phyloP scores from a whole-genome alignment of 2,329 filamentous ascomycete genomes.

The Ceratocystis albifundus region DNA sequence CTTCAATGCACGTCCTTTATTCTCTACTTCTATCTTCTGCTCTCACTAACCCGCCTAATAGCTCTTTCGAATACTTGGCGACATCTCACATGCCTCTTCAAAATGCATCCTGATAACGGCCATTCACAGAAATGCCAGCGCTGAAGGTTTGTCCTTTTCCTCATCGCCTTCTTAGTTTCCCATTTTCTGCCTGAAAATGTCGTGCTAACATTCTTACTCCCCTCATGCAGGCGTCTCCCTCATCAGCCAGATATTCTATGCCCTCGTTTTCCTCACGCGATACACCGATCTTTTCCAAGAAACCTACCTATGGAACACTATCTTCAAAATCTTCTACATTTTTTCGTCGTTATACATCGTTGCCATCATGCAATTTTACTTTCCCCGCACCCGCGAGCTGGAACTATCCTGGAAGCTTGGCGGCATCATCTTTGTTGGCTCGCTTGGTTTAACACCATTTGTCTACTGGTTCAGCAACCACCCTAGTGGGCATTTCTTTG shows the following conservation, averaged over 20 bases:
- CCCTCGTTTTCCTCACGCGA: constrained; percentile 70
- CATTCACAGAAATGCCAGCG: constrained; percentile 77
- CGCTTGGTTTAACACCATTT: constrained; percentile 58
- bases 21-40: neutral
- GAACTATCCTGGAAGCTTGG: constrained; percentile 93
- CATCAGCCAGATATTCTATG: constrained; percentile 82
- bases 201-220: no score
- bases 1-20: constrained; percentile 31
- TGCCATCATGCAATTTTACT: constrained; percentile 74
- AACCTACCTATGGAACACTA: constrained; percentile 53
- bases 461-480: constrained; percentile 29
- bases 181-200: no score
- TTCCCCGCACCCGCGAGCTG: constrained; percentile 73
- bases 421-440: constrained; percentile 53
- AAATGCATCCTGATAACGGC: constrained; percentile 86
- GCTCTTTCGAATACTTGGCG: constrained; percentile 66
- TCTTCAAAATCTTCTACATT: constrained; percentile 86
- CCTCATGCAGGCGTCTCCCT: constrained; percentile 62
- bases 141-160: constrained; percentile 47
- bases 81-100: constrained; percentile 72
- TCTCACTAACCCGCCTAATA: constrained; percentile 26
- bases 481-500: constrained; percentile 30
- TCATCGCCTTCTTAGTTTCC: neutral
- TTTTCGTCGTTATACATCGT: constrained; percentile 75
- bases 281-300: constrained; percentile 71